Evolutionary conservation across 192 early-diverging fungal genomes (phyloP), one percentile per base, ranked within the genome.

Genomic region (Allomyces macrogynus): DNA sequence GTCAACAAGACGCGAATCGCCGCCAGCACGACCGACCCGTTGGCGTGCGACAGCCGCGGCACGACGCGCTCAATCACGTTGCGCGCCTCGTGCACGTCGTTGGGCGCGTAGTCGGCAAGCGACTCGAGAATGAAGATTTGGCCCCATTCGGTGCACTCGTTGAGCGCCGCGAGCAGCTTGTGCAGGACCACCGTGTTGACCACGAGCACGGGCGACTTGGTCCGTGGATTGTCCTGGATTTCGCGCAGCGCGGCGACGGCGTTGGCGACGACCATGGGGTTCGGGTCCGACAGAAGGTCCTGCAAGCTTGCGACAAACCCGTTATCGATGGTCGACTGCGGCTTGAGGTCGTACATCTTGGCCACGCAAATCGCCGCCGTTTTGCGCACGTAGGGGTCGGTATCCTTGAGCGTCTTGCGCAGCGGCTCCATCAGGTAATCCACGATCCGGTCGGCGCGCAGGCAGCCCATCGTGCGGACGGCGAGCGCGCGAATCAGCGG

Each of bases 71-170:
- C 95, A 64, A 89, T 87, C 64, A 96, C 85, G 65, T 78, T 84
- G 68, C 85, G 86, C 9, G 93, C 93, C 68, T 97, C 92, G 67
- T 86, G 84, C 24, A 76, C 76, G 65, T 87, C 85, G 49, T 73
- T 62, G 42, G 91, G 90, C 54, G 73, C 72, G 69, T 93, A 95
- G 20, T 86, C 83, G 20, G 82, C 81, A 60, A 95, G 71, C 0
- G 89, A 84, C 64, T 89, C 87, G 9, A 98, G 76, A 66, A 99
- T 95, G 60, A 90, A 86, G 64, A 95, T 92, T 70, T 97, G 93
- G 60, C 95, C 94, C 95, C 95, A 99, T 84, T 99, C 95, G 43
- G 89, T 90, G 72, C 94, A 97, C 73, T 97, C 95, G 75, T 99
- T 99, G 61, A 99, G 71, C 7, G 94, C 94, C 10, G 88, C 83